Percentiles rank a stretch among this genome's conserved stretches.
Conservation (phyloP, 257 asterid genomes). For the Salvia splendens region DNA sequence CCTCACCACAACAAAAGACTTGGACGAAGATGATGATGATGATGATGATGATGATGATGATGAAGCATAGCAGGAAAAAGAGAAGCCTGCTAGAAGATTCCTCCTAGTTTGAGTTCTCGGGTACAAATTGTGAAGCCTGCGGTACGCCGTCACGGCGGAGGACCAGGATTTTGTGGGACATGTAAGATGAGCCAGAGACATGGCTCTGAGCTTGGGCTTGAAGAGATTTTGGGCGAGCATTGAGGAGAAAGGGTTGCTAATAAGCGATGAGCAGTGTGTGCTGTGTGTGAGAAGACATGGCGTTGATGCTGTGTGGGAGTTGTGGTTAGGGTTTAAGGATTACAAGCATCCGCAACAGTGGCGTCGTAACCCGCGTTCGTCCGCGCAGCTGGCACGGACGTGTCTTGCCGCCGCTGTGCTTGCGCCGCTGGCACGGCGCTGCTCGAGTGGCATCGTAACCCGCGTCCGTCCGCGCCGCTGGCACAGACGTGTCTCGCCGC, state of each 20-base stretch:
- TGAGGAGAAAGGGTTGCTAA: constrained; percentile 39
- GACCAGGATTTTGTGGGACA: constrained; percentile 36
- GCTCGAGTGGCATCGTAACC: too few relatives aligned
- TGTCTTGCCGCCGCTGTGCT: too few relatives aligned
- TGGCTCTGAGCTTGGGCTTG: constrained; percentile 52
- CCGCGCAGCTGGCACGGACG: too few relatives aligned
- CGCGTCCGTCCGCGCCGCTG: too few relatives aligned
- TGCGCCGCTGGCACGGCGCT: too few relatives aligned
- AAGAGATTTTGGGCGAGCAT: constrained; percentile 36
- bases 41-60: constrained; percentile 34
- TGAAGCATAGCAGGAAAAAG: constrained; percentile 41
- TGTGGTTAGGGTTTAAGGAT: constrained; percentile 60
- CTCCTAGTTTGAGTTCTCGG: constrained; percentile 19
- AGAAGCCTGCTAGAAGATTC: constrained; percentile 31
- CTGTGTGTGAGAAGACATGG: constrained; percentile 27
- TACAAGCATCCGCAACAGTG: too few relatives aligned
- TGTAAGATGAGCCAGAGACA: constrained; percentile 44
- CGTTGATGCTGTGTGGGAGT: neutral
- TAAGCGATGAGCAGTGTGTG: constrained; percentile 1
- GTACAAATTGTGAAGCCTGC: constrained; percentile 41
- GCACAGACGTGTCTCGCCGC: too few relatives aligned
- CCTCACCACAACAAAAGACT: constrained; percentile 38
- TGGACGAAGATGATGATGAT: constrained; percentile 28
- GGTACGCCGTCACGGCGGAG: constrained; percentile 38
- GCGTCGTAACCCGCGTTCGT: too few relatives aligned